Base-by-base conservation (phyloP, 495 filamentous ascomycete species). In the Xylaria cubensis region DNA sequence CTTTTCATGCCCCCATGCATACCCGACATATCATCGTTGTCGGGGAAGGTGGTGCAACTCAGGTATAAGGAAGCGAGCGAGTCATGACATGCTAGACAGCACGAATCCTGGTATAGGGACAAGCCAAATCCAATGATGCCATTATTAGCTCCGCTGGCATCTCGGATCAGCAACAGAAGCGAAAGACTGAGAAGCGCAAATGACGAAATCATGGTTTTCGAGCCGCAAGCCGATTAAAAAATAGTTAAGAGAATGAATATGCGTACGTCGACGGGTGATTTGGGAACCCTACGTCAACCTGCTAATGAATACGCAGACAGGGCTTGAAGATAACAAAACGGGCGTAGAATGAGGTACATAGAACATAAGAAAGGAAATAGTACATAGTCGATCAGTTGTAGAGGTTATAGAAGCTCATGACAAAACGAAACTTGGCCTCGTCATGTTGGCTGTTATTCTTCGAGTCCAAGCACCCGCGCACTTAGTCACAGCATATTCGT, bases 71-170 rank as follows among this genome's bases (percentile, higher is more conserved):
- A 53, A 19, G 65, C 21, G 46, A 67, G 51, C 41, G 65, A 41
- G 34, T 53, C 51, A 34, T 56, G 46, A 32, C 65, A 67, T 56
- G 65, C 34, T 12, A 55, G 65, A 10, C 65, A 67, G 32, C 65
- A 67, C 19, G 41, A 44, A 50, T 67, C 65, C 13, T 19, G 65
- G 50, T 67, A 67, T 41, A 67, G 4, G 8, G 46, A 39, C 8
- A 53, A 29, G 21, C 65, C 65, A 44, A 67, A 67, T 9, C 65
- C 65, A 15, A 67, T 42, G 32, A 67, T 67, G 32, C 65, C 65
- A 53, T 56, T 67, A 13, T 26, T 7, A 26, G 65, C 46, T 53
- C 17, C 65, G 29, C 26, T 53, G 19, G 10, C 65, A 26, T 42
- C 15, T 15, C 24, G 61, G 39, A 17, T 12, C 39, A 64, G 39